Evolutionary conservation across 768 basidiomycete species (phyloP), one percentile per base, ranked within the genome.

Genomic region (Calocera cornea): DNA sequence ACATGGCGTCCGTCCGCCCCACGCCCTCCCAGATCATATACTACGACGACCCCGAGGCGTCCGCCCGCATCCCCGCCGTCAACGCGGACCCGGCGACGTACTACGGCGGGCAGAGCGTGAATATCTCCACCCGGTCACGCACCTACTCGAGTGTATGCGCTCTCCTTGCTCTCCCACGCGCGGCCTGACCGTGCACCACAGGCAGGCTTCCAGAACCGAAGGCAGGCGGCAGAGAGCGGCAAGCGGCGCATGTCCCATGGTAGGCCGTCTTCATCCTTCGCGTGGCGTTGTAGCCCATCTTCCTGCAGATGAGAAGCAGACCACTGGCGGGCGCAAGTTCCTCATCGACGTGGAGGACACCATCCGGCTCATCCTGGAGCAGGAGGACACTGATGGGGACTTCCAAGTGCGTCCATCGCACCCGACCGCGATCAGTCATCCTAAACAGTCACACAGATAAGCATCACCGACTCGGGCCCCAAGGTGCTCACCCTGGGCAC

Each of bases 281-380:
- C 50, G 24, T 36, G 3, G 33, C 33, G 34, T 17, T 47, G n/a
- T 34, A n/a, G n/a, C 27, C 17, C 22, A 17, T 49, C 64, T 68
- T 41, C 70, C 34, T 24, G 31, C 40, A 78, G 77, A 97, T 75
- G 93, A 95, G 79, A 90, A 92, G 78, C 85, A 86, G 65, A 82
- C 86, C 17, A 73, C 73, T 7, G 81, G 87, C 0, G 87, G 83
- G 0, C 82, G 95, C 47, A 87, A 94, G 41, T 98, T 95, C 79
- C 82, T 98, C 64, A 92, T 98, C 68, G 95, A 97, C 74, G 95
- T 98, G 17, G 95, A 98, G 73, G 95, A 97, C 78, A 99, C 95
- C 34, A 93, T 99, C 73, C 87, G 95, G 38, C 86, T 97, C 67
- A 87, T 98, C 11, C 86, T 99, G 33, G 93, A 97, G 77, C 95